Evolutionary conservation across 2,329 filamentous ascomycete species (phyloP), one percentile per base, ranked within the genome.

Genomic region (Lojkania enalia): DNA sequence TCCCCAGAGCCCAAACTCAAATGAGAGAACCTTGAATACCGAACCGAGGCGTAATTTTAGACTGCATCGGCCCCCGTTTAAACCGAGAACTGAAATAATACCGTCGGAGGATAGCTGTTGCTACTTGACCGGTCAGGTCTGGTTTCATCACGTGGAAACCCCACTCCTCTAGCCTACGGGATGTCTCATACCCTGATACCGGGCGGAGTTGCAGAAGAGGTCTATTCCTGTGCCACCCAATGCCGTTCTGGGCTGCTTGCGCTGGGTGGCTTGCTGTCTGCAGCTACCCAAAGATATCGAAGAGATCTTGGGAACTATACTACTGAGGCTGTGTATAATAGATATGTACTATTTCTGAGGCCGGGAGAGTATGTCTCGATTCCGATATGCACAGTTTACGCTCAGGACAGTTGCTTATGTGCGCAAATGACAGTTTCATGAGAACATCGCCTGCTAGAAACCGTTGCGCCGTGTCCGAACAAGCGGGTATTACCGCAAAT

Each of bases 41-140:
- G 49, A 48, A 20, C 46, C 39, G 33, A 25, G 19, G 45, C 41
- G 40, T 38, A 54, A 48, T 37, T 39, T 44, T 49, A 54, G 44
- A 38, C 20, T 21, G 23, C 37, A 39, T 35, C 23, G 15, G 39
- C 29, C 35, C 38, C 44, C 35, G 19, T 19, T 35, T 44, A 42
- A 38, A 39, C 49, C 35, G 39, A 21, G 35, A 46, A 41, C 20
- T 38, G 42, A 30, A 36, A 39, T 29, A 32, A 43, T 25, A 40
- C 36, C 48, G 41, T 13, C 23, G 23, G 35, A 32, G 27, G 25
- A 25, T n/a, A 5, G 36, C 44, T 33, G 30, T 7, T 18, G 39
- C 23, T 30, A 48, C 21, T 41, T 45, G 42, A 54, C 51, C 51
- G 48, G 51, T 51, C 36, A 30, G 14, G 11, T 16, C 14, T n/a